Conservation (phyloP, 2,329 filamentous ascomycete genomes). For the Penicillium concentricum region DNA sequence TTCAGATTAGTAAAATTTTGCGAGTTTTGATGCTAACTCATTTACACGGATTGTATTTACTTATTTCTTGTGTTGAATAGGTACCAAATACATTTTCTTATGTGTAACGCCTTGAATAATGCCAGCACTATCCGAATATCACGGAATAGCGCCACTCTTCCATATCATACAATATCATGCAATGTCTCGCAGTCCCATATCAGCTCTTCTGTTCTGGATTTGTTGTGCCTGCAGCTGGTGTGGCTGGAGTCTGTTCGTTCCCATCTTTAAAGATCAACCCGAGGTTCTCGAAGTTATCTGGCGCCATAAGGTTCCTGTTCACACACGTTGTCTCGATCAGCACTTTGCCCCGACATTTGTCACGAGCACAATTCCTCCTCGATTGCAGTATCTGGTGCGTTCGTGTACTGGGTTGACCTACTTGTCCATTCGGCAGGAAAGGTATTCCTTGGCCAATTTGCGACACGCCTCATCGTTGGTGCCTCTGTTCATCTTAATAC, state of each 20-base stretch:
- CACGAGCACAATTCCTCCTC: background rate
- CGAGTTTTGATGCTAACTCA: background rate
- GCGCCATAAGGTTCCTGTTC: conserved; percentile 86
- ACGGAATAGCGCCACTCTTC: conserved; percentile 2
- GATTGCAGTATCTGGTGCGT: background rate
- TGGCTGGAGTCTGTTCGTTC: conserved; percentile 9
- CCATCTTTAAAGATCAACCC: conserved; percentile 65
- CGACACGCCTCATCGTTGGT: conserved; percentile 86
- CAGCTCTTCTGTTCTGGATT: conserved; percentile 11
- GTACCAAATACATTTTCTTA: conserved; percentile 15
- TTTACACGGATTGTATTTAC: background rate
- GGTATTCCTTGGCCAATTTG: conserved; percentile 79
- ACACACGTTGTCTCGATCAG: conserved; percentile 2
- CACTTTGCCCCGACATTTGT: background rate
- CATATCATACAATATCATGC: conserved; percentile 20
- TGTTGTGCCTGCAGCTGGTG: background rate
- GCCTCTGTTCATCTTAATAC: conserved; percentile 79
- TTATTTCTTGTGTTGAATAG: background rate
- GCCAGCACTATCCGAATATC: conserved; percentile 10
- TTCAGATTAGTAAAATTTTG: background rate
- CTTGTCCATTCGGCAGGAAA: conserved; percentile 93
- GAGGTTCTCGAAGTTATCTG: conserved; percentile 90
- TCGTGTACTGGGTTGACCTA: conserved; percentile 46
- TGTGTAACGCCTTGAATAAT: conserved; percentile 21
- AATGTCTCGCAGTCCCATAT: conserved; percentile 5